Evolutionary conservation across 108 stramenopile species (phyloP).

Genomic region (Asterionellopsis glacialis): DNA sequence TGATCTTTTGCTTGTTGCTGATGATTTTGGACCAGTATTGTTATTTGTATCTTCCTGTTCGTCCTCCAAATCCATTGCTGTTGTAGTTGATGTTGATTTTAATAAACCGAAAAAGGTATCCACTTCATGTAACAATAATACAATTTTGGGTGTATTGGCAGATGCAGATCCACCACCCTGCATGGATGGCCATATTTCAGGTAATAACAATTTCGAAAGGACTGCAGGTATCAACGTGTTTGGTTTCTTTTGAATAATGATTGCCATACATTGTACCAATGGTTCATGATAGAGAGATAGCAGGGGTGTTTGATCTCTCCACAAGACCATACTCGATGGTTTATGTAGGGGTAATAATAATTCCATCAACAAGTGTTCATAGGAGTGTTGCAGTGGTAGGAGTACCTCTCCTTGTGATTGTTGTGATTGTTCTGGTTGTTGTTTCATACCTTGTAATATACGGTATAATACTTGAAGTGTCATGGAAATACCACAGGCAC

Average conservation of each 20-base stretch:
- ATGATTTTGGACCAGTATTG: slow-evolving; percentile 7
- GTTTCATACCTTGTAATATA: slow-evolving; percentile 40
- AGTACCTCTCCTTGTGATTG: neutral
- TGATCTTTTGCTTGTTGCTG: slow-evolving; percentile 17
- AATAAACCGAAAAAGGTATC: slow-evolving; percentile 64
- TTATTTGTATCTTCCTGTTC: slow-evolving; percentile 10
- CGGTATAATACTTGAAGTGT: slow-evolving; percentile 48
- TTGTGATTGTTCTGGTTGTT: slow-evolving; percentile 12
- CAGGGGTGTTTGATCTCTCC: slow-evolving; percentile 79
- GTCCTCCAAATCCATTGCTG: neutral
- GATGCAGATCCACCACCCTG: slow-evolving; percentile 9
- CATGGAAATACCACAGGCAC: slow-evolving; percentile 50
- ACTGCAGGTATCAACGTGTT: slow-evolving; percentile 30
- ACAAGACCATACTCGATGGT: slow-evolving; percentile 73
- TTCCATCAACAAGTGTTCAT: slow-evolving; percentile 48
- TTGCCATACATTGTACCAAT: slow-evolving; percentile 62
- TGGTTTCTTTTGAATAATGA: slow-evolving; percentile 37
- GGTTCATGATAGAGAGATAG: slow-evolving; percentile 77
- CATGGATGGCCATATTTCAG: slow-evolving; percentile 68
- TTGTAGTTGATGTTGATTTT: neutral
- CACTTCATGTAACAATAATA: slow-evolving; percentile 75
- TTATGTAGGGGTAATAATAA: slow-evolving; percentile 71
- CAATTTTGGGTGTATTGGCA: slow-evolving; percentile 73
- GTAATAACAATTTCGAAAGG: slow-evolving; percentile 47
- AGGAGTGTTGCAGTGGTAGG: neutral